Percentiles rank a stretch among this genome's conserved stretches.
Conservation (phyloP, 2,329 filamentous ascomycete species). For the Penicillium fuscoglaucum region DNA sequence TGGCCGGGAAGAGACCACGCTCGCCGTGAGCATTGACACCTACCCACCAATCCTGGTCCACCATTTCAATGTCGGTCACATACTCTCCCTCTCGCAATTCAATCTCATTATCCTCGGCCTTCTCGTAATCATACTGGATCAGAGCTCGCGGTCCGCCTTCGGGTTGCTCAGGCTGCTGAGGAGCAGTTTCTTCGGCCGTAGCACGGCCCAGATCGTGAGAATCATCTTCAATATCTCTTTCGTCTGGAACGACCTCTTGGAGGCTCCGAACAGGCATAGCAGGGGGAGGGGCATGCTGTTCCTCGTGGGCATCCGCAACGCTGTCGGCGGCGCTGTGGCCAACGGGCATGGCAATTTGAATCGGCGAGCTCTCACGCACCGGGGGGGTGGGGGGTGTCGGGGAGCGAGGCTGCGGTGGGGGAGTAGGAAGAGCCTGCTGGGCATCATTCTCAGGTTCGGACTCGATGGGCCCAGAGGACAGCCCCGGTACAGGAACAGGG, state of each 20-base stretch:
- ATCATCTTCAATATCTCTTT: conserved; percentile 65
- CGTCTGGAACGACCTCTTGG: conserved; percentile 61
- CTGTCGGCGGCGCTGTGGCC: conserved; percentile 57
- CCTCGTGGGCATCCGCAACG: conserved; percentile 46
- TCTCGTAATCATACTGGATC: conserved; percentile 94
- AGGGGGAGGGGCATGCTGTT: conserved; percentile 42
- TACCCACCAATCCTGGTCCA: conserved; percentile 99
- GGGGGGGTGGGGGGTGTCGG: conserved; percentile 52
- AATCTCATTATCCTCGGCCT: conserved; percentile 95
- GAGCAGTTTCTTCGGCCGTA: conserved; percentile 57
- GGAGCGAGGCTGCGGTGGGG: conserved; percentile 49
- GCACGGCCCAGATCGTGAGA: conserved; percentile 62
- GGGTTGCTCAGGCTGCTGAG: conserved; percentile 37
- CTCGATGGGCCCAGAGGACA: conserved; percentile 60
- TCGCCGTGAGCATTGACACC: conserved; percentile 84
- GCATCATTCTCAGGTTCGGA: conserved; percentile 50
- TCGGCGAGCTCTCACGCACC: conserved; percentile 66
- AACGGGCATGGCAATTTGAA: conserved; percentile 84
- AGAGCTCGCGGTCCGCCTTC: conserved; percentile 67
- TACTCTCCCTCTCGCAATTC: conserved; percentile 85
- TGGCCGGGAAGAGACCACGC: conserved; percentile 89
- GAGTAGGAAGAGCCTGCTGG: conserved; percentile 38
- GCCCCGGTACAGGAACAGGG: conserved; percentile 75
- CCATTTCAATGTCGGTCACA: conserved; percentile 91
- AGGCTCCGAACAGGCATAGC: conserved; percentile 64